Evolutionary conservation across 2,329 filamentous ascomycete genomes (phyloP).

Genomic region (Phaeomoniella chlamydospora): DNA sequence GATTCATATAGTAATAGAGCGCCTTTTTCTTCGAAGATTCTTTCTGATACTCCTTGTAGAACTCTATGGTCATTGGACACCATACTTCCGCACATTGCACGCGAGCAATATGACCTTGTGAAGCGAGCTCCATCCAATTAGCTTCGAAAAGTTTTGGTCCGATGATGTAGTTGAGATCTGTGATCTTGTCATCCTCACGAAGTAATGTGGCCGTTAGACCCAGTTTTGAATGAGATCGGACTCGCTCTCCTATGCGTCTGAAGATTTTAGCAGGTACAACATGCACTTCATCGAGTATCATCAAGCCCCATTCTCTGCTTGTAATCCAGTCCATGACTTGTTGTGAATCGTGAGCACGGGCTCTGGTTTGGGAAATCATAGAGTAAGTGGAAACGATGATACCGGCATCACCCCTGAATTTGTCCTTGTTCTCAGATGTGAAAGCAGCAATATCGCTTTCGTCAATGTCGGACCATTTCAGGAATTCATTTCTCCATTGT

Average conservation of each 20-base stretch:
- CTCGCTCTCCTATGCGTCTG: constrained; percentile 78
- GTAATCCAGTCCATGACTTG: constrained; percentile 96
- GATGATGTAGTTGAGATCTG: constrained; percentile 91
- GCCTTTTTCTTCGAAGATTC: constrained; percentile 52
- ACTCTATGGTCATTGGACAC: constrained; percentile 98
- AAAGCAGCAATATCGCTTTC: constrained; percentile 90
- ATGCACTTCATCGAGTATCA: constrained; percentile 95
- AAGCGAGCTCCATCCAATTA: constrained; percentile 97
- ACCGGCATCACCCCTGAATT: constrained; percentile 76
- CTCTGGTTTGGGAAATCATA: constrained; percentile 89
- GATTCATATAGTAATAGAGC: constrained; percentile 91
- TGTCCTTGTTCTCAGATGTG: constrained; percentile 80
- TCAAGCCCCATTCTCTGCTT: constrained; percentile 84
- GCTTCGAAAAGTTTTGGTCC: constrained; percentile 96
- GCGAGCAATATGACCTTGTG: constrained; percentile 90
- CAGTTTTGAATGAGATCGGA: constrained; percentile 90
- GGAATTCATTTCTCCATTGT: constrained; percentile 90
- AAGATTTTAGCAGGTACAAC: constrained; percentile 96
- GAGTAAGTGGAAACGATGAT: constrained; percentile 97
- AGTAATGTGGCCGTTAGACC: constrained; percentile 87
- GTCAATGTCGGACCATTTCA: constrained; percentile 98
- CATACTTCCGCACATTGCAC: constrained; percentile 98
- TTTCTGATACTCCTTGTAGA: constrained; percentile 84
- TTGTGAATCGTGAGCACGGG: constrained; percentile 78
- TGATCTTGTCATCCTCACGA: constrained; percentile 96